phyloP scores from a whole-genome alignment of 345 rosid species.

The Murraya paniculata region DNA sequence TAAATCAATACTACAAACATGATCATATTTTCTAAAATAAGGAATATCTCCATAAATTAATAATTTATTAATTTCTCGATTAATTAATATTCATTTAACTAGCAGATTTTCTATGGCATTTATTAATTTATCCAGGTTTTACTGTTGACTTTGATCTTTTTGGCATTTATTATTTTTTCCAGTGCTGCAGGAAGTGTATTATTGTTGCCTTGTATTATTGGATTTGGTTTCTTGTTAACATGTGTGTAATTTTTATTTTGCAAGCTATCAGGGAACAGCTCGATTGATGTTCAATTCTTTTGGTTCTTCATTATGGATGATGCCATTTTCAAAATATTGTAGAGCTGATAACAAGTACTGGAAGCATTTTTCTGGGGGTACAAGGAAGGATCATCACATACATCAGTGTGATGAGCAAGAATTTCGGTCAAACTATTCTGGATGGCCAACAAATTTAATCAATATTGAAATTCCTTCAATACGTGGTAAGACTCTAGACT shows the following conservation, averaged over 20 bases:
- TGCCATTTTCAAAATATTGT: conserved; percentile 91
- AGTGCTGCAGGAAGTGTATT: neutral
- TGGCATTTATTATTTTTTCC: conserved; percentile 10
- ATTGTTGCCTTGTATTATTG: conserved; percentile 13
- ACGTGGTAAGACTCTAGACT: conserved; percentile 47
- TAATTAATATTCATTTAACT: no score
- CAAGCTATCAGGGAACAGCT: conserved; percentile 96
- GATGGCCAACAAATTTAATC: conserved; percentile 92
- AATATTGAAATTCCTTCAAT: conserved; percentile 88
- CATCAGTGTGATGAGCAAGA: conserved; percentile 83
- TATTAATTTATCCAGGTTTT: no score
- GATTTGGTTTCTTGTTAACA: conserved; percentile 31
- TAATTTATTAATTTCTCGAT: no score
- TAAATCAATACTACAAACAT: no score
- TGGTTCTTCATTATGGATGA: conserved; percentile 86
- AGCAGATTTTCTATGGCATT: no score
- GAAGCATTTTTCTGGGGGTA: conserved; percentile 69
- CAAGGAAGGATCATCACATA: conserved; percentile 46
- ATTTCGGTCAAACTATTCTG: conserved; percentile 78
- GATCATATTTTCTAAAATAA: no score
- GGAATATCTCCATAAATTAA: no score
- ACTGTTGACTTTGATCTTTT: neutral
- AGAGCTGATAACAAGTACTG: conserved; percentile 59
- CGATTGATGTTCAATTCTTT: conserved; percentile 85
- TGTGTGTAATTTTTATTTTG: conserved; percentile 35